Conservation (phyloP, 148 eudicot genomes). For the Amaranthus palmeri region DNA sequence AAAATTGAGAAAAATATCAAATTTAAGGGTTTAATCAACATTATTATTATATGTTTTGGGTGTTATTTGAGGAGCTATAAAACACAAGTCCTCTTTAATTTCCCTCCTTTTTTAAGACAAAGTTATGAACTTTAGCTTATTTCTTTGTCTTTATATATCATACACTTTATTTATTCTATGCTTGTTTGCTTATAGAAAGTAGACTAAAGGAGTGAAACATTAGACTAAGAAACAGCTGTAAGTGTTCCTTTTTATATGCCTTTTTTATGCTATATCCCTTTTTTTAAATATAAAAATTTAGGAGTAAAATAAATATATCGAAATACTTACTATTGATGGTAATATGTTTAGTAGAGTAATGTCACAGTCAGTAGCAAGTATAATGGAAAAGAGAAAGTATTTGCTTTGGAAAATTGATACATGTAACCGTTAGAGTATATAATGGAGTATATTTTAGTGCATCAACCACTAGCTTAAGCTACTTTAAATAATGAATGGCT, state of each 20-base stretch:
- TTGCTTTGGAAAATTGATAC: no score
- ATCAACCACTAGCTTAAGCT: no score
- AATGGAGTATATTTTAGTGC: no score
- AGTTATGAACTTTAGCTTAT: conserved; percentile 26
- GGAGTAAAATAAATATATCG: background rate
- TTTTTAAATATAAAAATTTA: background rate
- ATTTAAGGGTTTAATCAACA: conserved; percentile 7
- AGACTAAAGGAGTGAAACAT: conserved; percentile 3
- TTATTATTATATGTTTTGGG: conserved; percentile 3
- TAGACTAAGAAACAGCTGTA: conserved; percentile 37
- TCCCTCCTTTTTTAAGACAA: background rate
- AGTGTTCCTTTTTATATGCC: background rate
- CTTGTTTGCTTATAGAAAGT: conserved; percentile 30
- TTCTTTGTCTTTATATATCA: conserved; percentile 11
- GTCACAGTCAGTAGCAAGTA: no score
- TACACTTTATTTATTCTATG: conserved; percentile 39
- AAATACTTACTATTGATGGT: no score
- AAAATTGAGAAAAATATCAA: conserved; percentile 21
- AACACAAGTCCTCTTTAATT: background rate
- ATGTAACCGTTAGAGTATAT: no score
- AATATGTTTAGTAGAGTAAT: no score
- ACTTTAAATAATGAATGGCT: no score
- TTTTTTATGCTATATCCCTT: no score
- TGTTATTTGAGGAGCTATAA: conserved; percentile 27
- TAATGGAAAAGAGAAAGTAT: no score